Evolutionary conservation across 495 filamentous ascomycete genomes (phyloP), one percentile per base, ranked within the genome.

Genomic region (Hyaloscypha variabilis): DNA sequence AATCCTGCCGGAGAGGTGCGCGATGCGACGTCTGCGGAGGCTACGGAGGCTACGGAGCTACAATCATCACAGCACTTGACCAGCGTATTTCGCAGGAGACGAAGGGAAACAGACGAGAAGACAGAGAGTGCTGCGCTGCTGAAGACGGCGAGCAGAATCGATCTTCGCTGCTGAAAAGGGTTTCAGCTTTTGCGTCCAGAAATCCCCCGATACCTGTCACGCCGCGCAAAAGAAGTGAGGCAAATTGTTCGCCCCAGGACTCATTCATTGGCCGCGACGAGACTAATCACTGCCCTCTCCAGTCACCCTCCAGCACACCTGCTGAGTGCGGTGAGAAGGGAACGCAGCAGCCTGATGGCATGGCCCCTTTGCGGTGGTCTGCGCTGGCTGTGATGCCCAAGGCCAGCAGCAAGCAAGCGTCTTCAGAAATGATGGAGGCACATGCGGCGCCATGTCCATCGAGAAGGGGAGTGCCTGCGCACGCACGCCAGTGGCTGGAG

Each of bases 131-230:
- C 31, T 8, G 31, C 31, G 31, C 31, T 34, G 31, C 13, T 13
- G 31, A 46, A 17, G 39, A 19, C 39, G 39, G 17, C 39, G 39
- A 46, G 39, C 8, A 17, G 17, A 46, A 46, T 46, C 39, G 31
- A 34, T 21, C 25, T 28, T 51, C 58, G 58, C 58, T 61, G 58
- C 58, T 61, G 58, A 51, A 51, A 51, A 46, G 21, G 36, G 36
- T 61, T 61, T 61, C 58, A 61, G 58, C 58, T 61, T 61, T 14
- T 61, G 39, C 24, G 58, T 60, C 58, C 31, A 61, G 42, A 61
- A 50, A 50, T 34, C 28, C 54, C 53, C 53, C 53, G 53, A 58
- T 5, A 29, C 42, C 25, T 50, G 58, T 51, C 58, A 61, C 25
- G 58, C 42, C 58, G 39, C 51, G 58, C 31, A 49, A 61, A 51